A percentile compares a stretch with the other conserved stretches of the same genome.
Conservation (phyloP, 345 rosid genomes). For the Isatis tinctoria region DNA sequence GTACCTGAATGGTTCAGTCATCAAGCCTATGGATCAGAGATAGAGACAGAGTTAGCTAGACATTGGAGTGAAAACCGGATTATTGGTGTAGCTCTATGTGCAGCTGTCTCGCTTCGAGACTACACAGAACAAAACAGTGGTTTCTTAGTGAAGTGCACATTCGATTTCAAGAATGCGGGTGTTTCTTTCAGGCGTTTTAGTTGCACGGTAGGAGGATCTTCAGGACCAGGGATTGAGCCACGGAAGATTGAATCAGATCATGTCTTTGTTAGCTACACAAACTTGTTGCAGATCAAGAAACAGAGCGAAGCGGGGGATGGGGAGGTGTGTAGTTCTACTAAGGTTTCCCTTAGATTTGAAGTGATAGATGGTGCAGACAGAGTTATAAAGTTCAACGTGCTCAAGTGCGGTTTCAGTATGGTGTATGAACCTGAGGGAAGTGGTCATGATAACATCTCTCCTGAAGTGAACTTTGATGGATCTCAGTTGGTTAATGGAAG, state of each 20-base stretch:
- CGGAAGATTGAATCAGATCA: slow-evolving; percentile 1
- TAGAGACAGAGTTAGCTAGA: neutral
- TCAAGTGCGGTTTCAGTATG: slow-evolving; percentile 5
- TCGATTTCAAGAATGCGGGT: neutral
- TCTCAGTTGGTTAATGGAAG: neutral
- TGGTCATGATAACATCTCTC: neutral
- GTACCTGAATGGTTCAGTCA: slow-evolving; percentile 13
- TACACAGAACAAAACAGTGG: neutral
- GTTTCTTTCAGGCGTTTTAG: neutral
- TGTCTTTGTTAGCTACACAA: slow-evolving; percentile 3
- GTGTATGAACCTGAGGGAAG: neutral
- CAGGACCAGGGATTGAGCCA: neutral
- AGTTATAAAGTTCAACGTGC: neutral
- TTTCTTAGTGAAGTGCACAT: slow-evolving; percentile 1
- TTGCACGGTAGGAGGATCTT: neutral
- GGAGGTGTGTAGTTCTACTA: neutral
- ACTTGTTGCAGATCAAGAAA: neutral
- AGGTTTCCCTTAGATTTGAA: neutral
- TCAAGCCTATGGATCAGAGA: neutral
- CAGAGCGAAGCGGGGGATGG: neutral
- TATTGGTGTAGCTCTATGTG: neutral
- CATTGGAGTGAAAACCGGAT: neutral
- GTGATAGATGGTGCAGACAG: neutral
- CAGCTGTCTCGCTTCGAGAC: neutral
- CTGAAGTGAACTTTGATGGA: neutral